Evolutionary conservation across 768 basidiomycete genomes (phyloP), one percentile per base, ranked within the genome.

Genomic region (Naganishia vishniacii): DNA sequence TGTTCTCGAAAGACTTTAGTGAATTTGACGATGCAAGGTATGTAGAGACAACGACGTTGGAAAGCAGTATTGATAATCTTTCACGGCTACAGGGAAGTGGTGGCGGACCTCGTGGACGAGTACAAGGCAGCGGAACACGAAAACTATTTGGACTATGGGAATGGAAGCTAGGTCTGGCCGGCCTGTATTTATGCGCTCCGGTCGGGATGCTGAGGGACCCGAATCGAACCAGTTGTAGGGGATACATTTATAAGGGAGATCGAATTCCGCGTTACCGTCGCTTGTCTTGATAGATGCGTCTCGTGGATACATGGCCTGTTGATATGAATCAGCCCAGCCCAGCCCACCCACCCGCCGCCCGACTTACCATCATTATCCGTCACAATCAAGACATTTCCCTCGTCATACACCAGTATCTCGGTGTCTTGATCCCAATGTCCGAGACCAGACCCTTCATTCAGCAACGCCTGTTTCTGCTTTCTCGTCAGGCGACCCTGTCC

Each of bases 21-120:
- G 93, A 98, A 78, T 98, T 99, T 76, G 93, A 98, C 71, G 91
- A 95, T 78, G 88, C 95, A n/a, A 84, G 90, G 91, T 90, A 71
- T 65, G 82, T 68, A 9, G 44, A 15, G 31, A 16, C 8, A 16
- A 65, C 51, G 37, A 65, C 70, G 29, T 69, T 65, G 66, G 59
- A 68, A 67, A 66, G 23, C 25, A 45, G 45, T 28, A 44, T 18
- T 3, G 53, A 23, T 31, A 40, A 46, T 37, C 31, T 46, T 34
- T 47, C 1, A n/a, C 20, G 5, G 32, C 42, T 28, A 47, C 23
- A 68, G 69, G 37, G 58, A 59, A 23, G 68, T 69, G 49, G 64
- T 70, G 5, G 64, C 71, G 63, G 66, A 71, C 51, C 63, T 73
- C 65, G 58, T 65, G 63, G 29, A 72, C 40, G 94, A 97, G 75